Conservation (phyloP, 2,329 filamentous ascomycete species). For the Penicillium sp. region DNA sequence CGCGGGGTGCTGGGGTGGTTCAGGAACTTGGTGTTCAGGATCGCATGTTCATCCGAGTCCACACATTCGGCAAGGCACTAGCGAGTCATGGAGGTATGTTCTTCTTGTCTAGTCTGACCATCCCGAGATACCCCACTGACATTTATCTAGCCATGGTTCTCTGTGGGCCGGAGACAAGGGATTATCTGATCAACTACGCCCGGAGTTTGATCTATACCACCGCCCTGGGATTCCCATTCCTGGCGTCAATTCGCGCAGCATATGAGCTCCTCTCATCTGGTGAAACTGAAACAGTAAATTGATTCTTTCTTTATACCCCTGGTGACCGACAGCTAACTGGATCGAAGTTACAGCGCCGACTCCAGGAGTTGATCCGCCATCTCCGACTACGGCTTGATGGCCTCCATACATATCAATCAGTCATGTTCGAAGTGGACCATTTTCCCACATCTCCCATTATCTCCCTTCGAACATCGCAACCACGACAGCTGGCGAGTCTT, state of each 20-base stretch:
- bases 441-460: constrained; percentile 62
- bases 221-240: constrained; percentile 60
- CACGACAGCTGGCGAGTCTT: constrained; percentile 56
- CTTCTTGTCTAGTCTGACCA: background rate
- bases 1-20: constrained; percentile 49
- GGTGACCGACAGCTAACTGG: background rate
- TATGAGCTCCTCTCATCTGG: constrained; percentile 57
- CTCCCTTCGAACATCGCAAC: constrained; percentile 57
- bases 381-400: constrained; percentile 45
- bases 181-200: constrained; percentile 72
- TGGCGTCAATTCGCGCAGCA: constrained; percentile 57
- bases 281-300: constrained; percentile 44
- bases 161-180: constrained; percentile 56
- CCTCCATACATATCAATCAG: constrained; percentile 28
- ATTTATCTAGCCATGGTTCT: constrained; percentile 55
- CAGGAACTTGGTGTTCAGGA: constrained; percentile 50
- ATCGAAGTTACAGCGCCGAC: constrained; percentile 40
- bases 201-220: constrained; percentile 74
- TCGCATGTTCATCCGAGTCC: constrained; percentile 49
- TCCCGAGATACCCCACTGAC: background rate
- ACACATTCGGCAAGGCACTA: constrained; percentile 55
- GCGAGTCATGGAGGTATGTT: constrained; percentile 64
- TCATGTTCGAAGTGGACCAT: constrained; percentile 38
- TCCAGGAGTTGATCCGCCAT: constrained; percentile 47
- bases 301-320: background rate